Base-by-base conservation (phyloP, 1,139 yeast species). In the Meyerozyma carpophila region DNA sequence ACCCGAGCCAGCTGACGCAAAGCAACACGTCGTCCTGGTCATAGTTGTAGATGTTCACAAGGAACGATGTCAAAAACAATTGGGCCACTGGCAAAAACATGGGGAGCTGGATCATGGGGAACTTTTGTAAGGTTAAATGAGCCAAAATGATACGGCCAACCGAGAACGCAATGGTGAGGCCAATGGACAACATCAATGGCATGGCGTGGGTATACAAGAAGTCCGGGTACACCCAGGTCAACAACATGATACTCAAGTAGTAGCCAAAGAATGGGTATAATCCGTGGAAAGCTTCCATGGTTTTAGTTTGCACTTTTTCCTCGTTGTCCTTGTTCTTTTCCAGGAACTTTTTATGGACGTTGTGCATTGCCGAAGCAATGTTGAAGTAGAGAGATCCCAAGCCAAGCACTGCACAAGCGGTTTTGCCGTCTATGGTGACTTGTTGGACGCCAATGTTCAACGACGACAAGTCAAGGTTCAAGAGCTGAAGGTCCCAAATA, bases 121-220 rank as follows among this genome's bases (percentile, higher is more conserved):
- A 91, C 3, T 66, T 57, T 58, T 88, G 95, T 45, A 77, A 66
- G 0, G 97, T 89, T 56, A 91, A 79, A 63, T 91, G 97, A 3
- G 90, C 94, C 47, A 87, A 73, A 56, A 91, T 91, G 54, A 91
- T 88, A 59, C 95, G 78, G 4, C 98, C 98, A 18, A 91, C 97
- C 2, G 81, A 73, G 56, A 88, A 84, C 0, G 98, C 96, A 55
- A 85, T 68, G 1, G 87, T 75, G 32, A 84, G 73, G 4, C 96
- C 96, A 51, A 84, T 77, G 2, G 88, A 75, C 32, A 87, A 58
- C 27, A 82, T 66, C 52, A 84, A 73, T 8, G 95, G 86, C 47
- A 85, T 65, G 29, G 77, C 72, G 47, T 70, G 65, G 25, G 62
- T 59, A 44, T 70, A 57, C 42, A 82, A 64, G 37, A 82, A 70